Base-by-base conservation (phyloP, 2,329 filamentous ascomycete genomes). In the Phialophora tarda region DNA sequence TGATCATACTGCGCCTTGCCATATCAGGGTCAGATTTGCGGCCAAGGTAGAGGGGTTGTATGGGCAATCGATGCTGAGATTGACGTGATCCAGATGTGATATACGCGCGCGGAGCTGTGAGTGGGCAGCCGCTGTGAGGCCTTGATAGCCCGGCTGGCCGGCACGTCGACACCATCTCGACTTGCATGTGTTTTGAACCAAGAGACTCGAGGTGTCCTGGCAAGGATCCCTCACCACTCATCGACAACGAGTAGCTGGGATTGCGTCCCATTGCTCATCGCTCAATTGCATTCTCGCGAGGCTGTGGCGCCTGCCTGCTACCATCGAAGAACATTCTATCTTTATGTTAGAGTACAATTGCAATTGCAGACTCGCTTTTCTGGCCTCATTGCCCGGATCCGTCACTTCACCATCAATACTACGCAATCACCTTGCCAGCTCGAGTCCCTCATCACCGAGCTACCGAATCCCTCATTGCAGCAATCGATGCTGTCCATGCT, bases 261-360 rank as follows among this genome's bases (percentile, higher is more conserved):
- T 21, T n/a, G 17, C 17, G 12, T 14, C 26, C 12, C 48, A 51
- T 51, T 51, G 48, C 48, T 51, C 8, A 51, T 51, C 48, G 10
- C 48, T 51, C 21, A 26, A 51, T 23, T 26, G 48, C 21, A 51
- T 51, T 23, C 21, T 26, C 48, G 48, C 48, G 24, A 51, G 48
- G 48, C 48, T 51, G 48, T 17, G 1, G 6, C 21, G 48, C 48
- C 48, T 12, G 48, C 48, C 5, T 26, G 48, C 23, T 23, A 3
- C 48, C 48, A 4, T 51, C 41, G 57, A 56, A 48, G 23, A 62
- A 62, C 60, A 55, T 55, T 62, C 60, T 62, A 62, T 62, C 50
- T 55, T 62, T 62, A 59, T 64, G 41, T 59, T 64, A 55, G 56
- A 64, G 55, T 64, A 64, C 62, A 64, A 47, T 59, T 57, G 54